phyloP scores from a whole-genome alignment of 768 basidiomycete genomes.

The Boletus pseudopeckii region DNA sequence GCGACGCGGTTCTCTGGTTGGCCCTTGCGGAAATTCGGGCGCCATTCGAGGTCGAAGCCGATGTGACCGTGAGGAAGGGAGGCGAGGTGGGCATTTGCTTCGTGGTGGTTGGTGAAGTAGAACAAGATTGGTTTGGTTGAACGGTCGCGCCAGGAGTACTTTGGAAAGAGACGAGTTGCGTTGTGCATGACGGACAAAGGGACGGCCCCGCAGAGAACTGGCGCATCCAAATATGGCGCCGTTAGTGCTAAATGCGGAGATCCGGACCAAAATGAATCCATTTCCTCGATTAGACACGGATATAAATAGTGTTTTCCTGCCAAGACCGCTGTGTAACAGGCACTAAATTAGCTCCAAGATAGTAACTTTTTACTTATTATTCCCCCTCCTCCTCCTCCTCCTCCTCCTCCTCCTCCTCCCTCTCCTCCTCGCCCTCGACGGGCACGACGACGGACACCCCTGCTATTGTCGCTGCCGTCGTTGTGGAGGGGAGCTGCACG shows the following conservation, averaged over 20 bases:
- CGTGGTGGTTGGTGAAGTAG: slow-evolving; percentile 34
- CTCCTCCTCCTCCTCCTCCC: background rate
- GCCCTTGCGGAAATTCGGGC: slow-evolving; percentile 55
- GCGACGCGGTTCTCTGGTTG: slow-evolving; percentile 62
- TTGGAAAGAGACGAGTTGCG: slow-evolving; percentile 3
- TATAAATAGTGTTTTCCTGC: slow-evolving; percentile 33
- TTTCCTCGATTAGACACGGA: slow-evolving; percentile 15
- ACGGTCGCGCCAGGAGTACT: slow-evolving; percentile 22
- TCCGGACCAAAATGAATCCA: slow-evolving; percentile 21
- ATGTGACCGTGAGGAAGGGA: slow-evolving; percentile 28
- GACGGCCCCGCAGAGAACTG: slow-evolving; percentile 3
- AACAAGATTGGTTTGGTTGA: slow-evolving; percentile 19
- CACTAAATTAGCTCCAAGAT: slow-evolving; percentile 21
- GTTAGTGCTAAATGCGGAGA: background rate
- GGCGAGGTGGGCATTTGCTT: slow-evolving; percentile 22
- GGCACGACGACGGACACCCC: background rate
- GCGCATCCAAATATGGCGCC: no score
- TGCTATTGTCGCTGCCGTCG: background rate
- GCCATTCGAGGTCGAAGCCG: slow-evolving; percentile 84
- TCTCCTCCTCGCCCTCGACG: background rate
- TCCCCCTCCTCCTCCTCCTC: background rate
- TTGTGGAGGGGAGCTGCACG: background rate
- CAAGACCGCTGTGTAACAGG: slow-evolving; percentile 32
- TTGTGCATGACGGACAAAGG: slow-evolving; percentile 8
- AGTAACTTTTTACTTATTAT: no score